A percentile compares a stretch with the other conserved stretches of the same genome.
Evolutionary conservation across 345 rosid species (phyloP).

Genomic region (Psidium guajava): DNA sequence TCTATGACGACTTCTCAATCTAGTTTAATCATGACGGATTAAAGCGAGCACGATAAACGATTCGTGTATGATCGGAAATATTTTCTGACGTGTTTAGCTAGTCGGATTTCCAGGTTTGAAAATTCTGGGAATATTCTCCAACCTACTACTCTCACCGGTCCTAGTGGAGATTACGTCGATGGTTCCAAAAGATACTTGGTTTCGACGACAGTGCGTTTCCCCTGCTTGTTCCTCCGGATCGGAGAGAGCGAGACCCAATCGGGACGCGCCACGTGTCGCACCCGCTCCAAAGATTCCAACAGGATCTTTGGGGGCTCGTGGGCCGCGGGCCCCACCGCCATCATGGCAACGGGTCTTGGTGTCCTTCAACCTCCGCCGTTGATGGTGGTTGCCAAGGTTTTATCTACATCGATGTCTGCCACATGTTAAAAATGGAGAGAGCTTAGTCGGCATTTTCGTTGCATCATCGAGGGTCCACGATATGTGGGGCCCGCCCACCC

Average conservation of each 20-base stretch:
- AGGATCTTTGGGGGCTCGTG: neutral
- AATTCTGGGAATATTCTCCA: neutral
- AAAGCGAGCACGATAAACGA: neutral
- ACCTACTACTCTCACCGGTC: neutral
- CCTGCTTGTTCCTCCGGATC: neutral
- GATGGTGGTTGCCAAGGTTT: neutral
- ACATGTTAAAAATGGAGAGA: neutral
- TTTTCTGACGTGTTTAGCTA: rapidly evolving
- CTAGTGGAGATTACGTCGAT: neutral
- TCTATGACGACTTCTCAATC: neutral
- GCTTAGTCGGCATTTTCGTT: neutral
- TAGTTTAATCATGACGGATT: rapidly evolving
- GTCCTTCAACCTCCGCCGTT: neutral
- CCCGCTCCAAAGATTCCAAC: neutral
- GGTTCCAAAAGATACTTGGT: neutral
- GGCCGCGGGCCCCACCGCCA: neutral
- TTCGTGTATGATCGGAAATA: neutral
- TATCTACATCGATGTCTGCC: neutral
- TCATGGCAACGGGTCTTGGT: neutral
- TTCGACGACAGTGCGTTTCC: neutral
- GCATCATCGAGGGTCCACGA: neutral
- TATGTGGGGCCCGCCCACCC: neutral
- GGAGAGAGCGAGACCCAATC: neutral
- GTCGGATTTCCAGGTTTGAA: neutral
- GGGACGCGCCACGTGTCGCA: neutral